These are phyloP conservation scores for Rhypophila decipiens DNA, from an alignment of 495 filamentous ascomycete species.

Conservation along the genomic window DNA sequence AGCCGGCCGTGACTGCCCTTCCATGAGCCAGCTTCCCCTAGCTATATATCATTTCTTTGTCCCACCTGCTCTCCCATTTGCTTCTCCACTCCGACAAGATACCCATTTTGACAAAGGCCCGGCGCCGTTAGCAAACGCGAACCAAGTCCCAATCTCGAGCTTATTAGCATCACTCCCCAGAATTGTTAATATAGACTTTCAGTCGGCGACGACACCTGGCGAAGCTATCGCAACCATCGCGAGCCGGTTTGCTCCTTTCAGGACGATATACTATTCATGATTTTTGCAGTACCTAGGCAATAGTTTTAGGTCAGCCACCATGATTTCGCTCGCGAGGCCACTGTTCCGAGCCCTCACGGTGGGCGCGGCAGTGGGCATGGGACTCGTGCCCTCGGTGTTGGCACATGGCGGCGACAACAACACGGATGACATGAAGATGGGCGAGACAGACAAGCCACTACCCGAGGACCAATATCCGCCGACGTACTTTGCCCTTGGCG, in stretches of 20 bases:
- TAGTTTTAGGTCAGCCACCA: conserved; percentile 1
- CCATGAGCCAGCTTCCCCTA: not conserved
- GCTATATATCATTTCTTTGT: not conserved
- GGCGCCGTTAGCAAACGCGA: not conserved
- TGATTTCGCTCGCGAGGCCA: conserved; percentile 15
- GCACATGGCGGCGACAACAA: conserved; percentile 42
- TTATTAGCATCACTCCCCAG: no score
- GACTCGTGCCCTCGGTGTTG: conserved; percentile 31
- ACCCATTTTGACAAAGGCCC: not conserved
- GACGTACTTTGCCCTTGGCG: conserved; percentile 72
- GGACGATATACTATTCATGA: no score
- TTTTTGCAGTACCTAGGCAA: not conserved
- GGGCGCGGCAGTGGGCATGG: conserved; percentile 22
- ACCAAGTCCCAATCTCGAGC: not conserved
- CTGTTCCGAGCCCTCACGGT: conserved; percentile 14
- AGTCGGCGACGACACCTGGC: not conserved
- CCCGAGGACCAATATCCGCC: conserved; percentile 38
- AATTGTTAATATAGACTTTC: no score
- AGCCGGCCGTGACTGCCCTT: not conserved
- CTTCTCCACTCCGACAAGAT: not conserved
- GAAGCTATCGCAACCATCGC: no score
- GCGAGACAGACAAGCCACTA: conserved; percentile 28
- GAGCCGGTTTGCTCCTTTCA: no score
- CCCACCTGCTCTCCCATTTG: not conserved
- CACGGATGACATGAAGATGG: conserved; percentile 38